Conservation (phyloP, 2,329 filamentous ascomycete species). For the Colletotrichum camelliae region DNA sequence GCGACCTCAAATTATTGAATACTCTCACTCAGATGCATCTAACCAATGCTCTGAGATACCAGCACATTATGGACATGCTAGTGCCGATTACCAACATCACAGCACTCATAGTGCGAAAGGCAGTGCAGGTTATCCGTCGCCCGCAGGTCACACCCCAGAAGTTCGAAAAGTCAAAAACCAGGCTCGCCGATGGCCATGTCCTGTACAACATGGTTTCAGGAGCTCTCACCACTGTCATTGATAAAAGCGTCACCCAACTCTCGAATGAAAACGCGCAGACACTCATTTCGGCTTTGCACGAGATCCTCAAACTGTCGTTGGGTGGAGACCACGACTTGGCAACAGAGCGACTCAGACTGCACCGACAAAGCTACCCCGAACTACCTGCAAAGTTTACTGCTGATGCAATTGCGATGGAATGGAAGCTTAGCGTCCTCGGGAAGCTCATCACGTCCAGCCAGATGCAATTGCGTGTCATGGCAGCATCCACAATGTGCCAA, state of each 20-base stretch:
- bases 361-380: constrained; percentile 38
- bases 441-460: constrained; percentile 82
- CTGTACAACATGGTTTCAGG: constrained; percentile 49
- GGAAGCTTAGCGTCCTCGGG: constrained; percentile 72
- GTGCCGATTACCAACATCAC: constrained; percentile 40
- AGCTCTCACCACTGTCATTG: constrained; percentile 52
- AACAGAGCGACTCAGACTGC: constrained; percentile 33
- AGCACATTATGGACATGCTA: constrained; percentile 52
- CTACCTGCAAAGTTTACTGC: constrained; percentile 43
- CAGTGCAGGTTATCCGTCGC: constrained; percentile 25
- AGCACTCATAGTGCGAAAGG: constrained; percentile 36
- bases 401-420: constrained; percentile 64
- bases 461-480: constrained; percentile 87
- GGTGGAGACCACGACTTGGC: constrained; percentile 40
- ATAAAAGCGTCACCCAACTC: constrained; percentile 61
- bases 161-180: constrained; percentile 33
- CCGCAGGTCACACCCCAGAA: neutral
- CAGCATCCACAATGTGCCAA: constrained; percentile 74
- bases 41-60: constrained; percentile 46
- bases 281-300: constrained; percentile 46
- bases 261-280: constrained; percentile 46
- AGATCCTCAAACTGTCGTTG: constrained; percentile 49
- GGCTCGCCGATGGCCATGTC: constrained; percentile 44
- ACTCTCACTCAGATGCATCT: constrained; percentile 47
- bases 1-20: constrained; percentile 47